Percentiles rank a stretch among this genome's conserved stretches.
phyloP scores from a whole-genome alignment of 2,329 filamentous ascomycete genomes.

The Hypoxylon sp. region DNA sequence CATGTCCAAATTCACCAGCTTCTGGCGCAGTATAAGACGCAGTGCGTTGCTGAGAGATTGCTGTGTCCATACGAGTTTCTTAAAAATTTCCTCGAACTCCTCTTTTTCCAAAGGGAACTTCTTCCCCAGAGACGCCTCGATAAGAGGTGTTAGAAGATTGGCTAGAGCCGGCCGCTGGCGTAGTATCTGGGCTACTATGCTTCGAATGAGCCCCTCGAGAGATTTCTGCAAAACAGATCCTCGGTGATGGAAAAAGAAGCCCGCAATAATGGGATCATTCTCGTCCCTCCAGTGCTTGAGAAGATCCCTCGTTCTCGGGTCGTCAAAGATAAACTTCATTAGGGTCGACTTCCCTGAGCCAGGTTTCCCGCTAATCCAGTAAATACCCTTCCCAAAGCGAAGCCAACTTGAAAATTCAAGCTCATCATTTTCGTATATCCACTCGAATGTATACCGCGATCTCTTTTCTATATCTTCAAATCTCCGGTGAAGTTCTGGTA shows the following conservation, averaged over 20 bases:
- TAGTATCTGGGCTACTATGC: constrained; percentile 9
- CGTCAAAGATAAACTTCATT: constrained; percentile 11
- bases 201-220: constrained; percentile 10
- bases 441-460: constrained; percentile 11
- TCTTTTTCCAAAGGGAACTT: neutral
- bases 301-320: constrained; percentile 4
- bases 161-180: neutral
- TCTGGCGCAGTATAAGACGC: neutral
- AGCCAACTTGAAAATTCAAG: constrained; percentile 5
- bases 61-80: neutral
- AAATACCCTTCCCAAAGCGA: neutral
- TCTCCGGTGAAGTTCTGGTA: neutral
- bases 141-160: neutral
- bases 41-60: neutral
- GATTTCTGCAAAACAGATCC: constrained; percentile 11
- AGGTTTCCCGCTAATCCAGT: constrained; percentile 12
- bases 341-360: constrained; percentile 6
- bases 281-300: neutral
- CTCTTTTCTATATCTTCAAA: neutral
- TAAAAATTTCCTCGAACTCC: neutral
- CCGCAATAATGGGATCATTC: neutral
- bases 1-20: neutral
- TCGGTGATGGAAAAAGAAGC: constrained; percentile 15
- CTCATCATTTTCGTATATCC: constrained; percentile 6
- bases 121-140: neutral